phyloP scores from a whole-genome alignment of 192 early-diverging fungal species.

The Gonapodya sp. region DNA sequence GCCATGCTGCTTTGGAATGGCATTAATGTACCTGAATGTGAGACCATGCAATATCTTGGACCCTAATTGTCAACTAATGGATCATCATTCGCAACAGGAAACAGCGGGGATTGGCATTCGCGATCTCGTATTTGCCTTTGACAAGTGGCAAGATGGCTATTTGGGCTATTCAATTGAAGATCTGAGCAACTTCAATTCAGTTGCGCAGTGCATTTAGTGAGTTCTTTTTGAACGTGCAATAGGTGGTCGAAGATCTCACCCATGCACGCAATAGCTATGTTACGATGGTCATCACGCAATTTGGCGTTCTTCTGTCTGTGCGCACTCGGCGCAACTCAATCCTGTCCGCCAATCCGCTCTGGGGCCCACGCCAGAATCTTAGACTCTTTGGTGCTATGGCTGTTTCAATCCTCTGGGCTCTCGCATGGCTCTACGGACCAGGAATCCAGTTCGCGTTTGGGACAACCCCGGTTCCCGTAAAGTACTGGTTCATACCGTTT shows the following conservation, averaged over 20 bases:
- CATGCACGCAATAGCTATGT: slow-evolving; percentile 20
- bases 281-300: slow-evolving; percentile 48
- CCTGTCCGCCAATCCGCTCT: slow-evolving; percentile 50
- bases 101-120: slow-evolving; percentile 38
- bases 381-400: slow-evolving; percentile 41
- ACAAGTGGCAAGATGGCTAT: slow-evolving; percentile 43
- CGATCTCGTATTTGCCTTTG: slow-evolving; percentile 50
- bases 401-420: slow-evolving; percentile 31
- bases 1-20: slow-evolving; percentile 1
- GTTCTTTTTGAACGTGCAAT: not conserved
- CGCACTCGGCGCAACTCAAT: slow-evolving; percentile 49
- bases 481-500: slow-evolving; percentile 57
- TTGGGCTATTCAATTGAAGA: slow-evolving; percentile 33
- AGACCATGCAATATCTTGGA: not conserved
- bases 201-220: slow-evolving; percentile 51
- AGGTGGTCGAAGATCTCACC: not conserved
- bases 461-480: slow-evolving; percentile 45
- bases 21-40: not conserved
- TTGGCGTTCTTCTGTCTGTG: slow-evolving; percentile 42
- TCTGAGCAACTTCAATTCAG: slow-evolving; percentile 32
- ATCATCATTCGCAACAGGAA: not conserved
- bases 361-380: slow-evolving; percentile 31
- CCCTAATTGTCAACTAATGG: not conserved
- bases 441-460: slow-evolving; percentile 41
- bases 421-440: slow-evolving; percentile 42